Evolutionary conservation across 352 stramenopile genomes (phyloP), one percentile per base, ranked within the genome.

Genomic region (Pythium rishiriense): DNA sequence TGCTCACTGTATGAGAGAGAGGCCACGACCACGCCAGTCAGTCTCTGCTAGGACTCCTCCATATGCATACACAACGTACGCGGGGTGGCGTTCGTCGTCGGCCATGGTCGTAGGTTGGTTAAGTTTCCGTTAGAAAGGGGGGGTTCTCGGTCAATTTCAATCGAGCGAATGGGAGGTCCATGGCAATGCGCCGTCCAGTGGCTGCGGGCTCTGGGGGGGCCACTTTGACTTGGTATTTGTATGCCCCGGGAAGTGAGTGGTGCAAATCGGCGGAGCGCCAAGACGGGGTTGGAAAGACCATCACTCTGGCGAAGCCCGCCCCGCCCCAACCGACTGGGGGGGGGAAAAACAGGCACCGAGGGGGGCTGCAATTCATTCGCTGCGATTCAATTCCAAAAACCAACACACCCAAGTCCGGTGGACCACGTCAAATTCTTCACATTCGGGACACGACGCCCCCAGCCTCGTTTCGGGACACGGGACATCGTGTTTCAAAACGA

Each of bases 11-110:
- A n/a, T n/a, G n/a, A n/a, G n/a, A n/a, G n/a, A n/a, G n/a, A n/a
- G n/a, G n/a, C n/a, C n/a, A n/a, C n/a, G n/a, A n/a, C n/a, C n/a
- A n/a, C n/a, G n/a, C n/a, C n/a, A n/a, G n/a, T n/a, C n/a, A n/a
- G n/a, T n/a, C n/a, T n/a, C n/a, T n/a, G n/a, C n/a, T n/a, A n/a
- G n/a, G n/a, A n/a, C n/a, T n/a, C n/a, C n/a, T n/a, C 31, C 7
- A 47, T 17, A 54, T 50, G 21, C 37, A 33, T 17, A 10, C 55
- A 55, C 14, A 39, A 70, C 52, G 41, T 64, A 70, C 51, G 81
- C 55, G 50, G 62, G 78, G 72, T 78, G 87, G 73, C 81, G 82
- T 72, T 94, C 81, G 67, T 94, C 85, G 73, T 94, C 85, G 83
- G 85, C 76, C 85, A 92, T 94, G 68, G 62, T 86, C 68, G 62